Base-by-base conservation (phyloP, 129 eudicot genomes). In the Ambrosia trifida region DNA sequence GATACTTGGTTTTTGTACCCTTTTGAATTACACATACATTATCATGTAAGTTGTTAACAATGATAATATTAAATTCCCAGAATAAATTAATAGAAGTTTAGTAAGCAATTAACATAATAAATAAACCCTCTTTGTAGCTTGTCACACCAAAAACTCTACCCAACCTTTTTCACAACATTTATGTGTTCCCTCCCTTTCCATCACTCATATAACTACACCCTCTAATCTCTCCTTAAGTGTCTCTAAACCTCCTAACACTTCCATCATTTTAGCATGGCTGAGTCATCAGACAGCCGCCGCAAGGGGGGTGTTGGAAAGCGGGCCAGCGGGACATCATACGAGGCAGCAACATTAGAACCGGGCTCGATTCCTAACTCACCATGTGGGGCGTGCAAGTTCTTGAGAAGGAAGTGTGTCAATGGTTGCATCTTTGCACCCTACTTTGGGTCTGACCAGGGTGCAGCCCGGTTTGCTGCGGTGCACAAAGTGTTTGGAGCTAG, bases 401-500 rank as follows among this genome's bases (percentile, higher is more conserved):
- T 91, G 76, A 84, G 97, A 76, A 83, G 97, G 28, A 91, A 91
- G 86, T 91, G 97, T 40, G 63, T 86, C 3, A 81, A 71, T 11
- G 97, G 97, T 6, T 91, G 97, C 72, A 86, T 91, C 10, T 91
- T 91, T 52, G 97, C 96, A 12, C 96, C 97, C 4, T 78, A 91
- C 71, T 91, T 91, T 63, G 94, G 94, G 20, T 78, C 97, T 6
- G 97, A 91, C 84, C 97, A 88, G 66, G 97, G 96, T 16, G 96
- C 97, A 0, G 96, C 97, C 30, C 82, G 96, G 78, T 91, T 91
- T 35, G 97, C 97, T 11, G 97, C 97, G 11, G 95, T 88, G 63
- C 97, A 90, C 28, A 90, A 90, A 80, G 97, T 91, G 82, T 91
- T 91, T 36, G 97, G 97, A 7, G 97, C 97, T 17, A 91, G 97